These are phyloP conservation scores for Saccharomycopsis malanga DNA, from an alignment of 805 yeast genomes.

Conservation along the genomic window DNA sequence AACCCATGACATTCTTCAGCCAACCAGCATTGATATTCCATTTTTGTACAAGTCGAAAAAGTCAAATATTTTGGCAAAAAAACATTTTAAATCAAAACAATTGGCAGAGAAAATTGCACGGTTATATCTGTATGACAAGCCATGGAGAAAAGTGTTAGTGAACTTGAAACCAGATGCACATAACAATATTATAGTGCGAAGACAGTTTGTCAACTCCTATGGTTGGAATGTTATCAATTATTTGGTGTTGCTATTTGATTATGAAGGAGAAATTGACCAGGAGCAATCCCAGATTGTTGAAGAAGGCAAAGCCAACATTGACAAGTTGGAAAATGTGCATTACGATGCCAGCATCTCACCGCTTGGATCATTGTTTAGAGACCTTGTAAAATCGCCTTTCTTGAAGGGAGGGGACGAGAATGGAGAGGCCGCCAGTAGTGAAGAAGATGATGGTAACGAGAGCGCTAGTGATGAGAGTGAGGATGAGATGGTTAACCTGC, in stretches of 20 bases:
- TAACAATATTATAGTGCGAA: slow-evolving; percentile 63
- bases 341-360: background rate
- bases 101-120: slow-evolving; percentile 80
- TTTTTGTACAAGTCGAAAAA: slow-evolving; percentile 17
- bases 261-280: background rate
- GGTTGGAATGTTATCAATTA: slow-evolving; percentile 66
- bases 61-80: slow-evolving; percentile 7
- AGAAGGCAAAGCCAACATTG: background rate
- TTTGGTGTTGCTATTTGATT: slow-evolving; percentile 12
- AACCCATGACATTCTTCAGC: background rate
- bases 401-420: background rate
- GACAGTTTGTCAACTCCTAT: slow-evolving; percentile 71
- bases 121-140: slow-evolving; percentile 65
- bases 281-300: background rate
- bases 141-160: slow-evolving; percentile 65
- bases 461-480: no score
- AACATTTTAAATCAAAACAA: slow-evolving; percentile 30
- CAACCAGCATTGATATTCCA: slow-evolving; percentile 15
- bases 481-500: no score
- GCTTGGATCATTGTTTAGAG: background rate
- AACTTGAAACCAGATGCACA: slow-evolving; percentile 70
- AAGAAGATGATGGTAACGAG: background rate
- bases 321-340: background rate
- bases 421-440: background rate
- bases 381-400: background rate